These are phyloP conservation scores for Lunasporangiospora selenospora DNA, from an alignment of 192 early-diverging fungal species.

Conservation along the genomic window DNA sequence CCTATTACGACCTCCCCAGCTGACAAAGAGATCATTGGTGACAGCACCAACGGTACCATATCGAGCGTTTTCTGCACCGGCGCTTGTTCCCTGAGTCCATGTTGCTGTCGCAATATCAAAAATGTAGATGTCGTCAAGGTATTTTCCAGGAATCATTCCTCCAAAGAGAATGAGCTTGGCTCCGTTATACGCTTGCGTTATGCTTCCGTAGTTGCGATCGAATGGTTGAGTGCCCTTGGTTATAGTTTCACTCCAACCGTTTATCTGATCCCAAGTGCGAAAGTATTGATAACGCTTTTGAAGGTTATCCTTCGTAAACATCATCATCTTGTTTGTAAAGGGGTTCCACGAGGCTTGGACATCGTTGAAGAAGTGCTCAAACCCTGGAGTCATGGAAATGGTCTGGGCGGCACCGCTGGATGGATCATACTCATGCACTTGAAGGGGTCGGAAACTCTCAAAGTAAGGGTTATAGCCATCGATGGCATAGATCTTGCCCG, in stretches of 20 bases:
- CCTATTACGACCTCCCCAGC: slow-evolving; percentile 4
- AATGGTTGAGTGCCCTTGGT: not conserved
- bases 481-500: no score
- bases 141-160: not conserved
- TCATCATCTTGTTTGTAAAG: no score
- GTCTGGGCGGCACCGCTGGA: no score
- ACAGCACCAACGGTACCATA: slow-evolving; percentile 3
- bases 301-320: no score
- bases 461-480: no score
- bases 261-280: not conserved
- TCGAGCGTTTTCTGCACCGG: not conserved
- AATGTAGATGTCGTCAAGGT: slow-evolving; percentile 10
- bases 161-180: slow-evolving; percentile 26
- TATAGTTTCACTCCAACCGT: no score
- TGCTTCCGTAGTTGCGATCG: not conserved
- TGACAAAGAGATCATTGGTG: slow-evolving; percentile 14
- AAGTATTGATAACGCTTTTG: not conserved
- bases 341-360: no score
- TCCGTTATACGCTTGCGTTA: slow-evolving; percentile 15
- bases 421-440: no score
- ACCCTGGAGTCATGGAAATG: no score
- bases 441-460: no score
- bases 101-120: not conserved
- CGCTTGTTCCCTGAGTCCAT: slow-evolving; percentile 8
- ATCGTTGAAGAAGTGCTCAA: not conserved